Base-by-base conservation (phyloP, 495 filamentous ascomycete species). In the Penicillium silybi region DNA sequence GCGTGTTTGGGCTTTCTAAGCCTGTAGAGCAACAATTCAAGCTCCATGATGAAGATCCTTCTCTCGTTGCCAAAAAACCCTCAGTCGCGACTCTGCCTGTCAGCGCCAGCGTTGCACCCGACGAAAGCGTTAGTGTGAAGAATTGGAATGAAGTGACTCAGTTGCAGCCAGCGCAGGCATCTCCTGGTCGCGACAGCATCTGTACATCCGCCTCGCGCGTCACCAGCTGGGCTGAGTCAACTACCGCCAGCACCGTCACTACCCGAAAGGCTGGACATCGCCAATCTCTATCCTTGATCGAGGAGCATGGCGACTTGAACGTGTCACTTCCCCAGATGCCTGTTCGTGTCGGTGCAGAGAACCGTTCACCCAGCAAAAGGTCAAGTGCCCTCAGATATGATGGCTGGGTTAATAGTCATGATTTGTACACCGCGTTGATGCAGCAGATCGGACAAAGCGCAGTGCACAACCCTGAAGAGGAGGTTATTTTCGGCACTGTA, bases 191-290 rank as follows among this genome's bases (percentile, higher is more conserved):
- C 23, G 66, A 63, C 45, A 80, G 65, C 53, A 47, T 76, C 9
- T 75, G 69, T 19, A 79, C 82, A 20, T 79, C 80, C 16, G 79
- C 70, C 44, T 90, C 87, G 46, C 77, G 85, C 15, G 79, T 90
- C 35, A 90, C 86, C 13, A 92, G 88, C 62, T 90, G 88, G 89
- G 77, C 80, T 4, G 78, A 85, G 57, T 92, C 81, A 2, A 81
- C 77, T 0, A 67, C 62, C n/a, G 69, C 72, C 49, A 77, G 78
- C 46, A 81, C 79, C 5, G 65, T 75, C 19, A 61, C 65, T 5
- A 64, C 69, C 4, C 59, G 63, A 15, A 70, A 53, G 10, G 41
- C 59, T 27, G 61, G 62, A 58, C 80, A 82, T 38, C 71, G 65
- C 32, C 81, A 84, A 52, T 79, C 80, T 19, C 69, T 89, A 20